Evolutionary conservation across 257 asterid species (phyloP).

Genomic region (Solanum piurae): DNA sequence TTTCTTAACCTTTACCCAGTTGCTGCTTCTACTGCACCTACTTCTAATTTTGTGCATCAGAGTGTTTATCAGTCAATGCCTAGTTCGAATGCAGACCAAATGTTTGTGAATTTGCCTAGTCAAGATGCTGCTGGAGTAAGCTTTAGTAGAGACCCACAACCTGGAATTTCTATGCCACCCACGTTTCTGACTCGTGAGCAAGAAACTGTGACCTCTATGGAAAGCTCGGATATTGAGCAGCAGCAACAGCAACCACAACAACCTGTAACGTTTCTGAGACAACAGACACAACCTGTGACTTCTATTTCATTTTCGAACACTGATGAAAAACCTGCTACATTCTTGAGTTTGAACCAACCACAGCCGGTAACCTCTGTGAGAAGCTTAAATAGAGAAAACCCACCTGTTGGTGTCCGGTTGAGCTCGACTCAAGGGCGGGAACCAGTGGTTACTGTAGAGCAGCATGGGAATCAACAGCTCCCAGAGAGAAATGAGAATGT

Average conservation of each 20-base stretch:
- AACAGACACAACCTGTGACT: conserved; percentile 1
- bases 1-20: conserved; percentile 8
- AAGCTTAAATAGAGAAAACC: background rate
- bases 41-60: background rate
- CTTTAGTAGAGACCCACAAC: background rate
- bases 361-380: conserved; percentile 23
- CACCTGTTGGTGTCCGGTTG: background rate
- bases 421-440: background rate
- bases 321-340: conserved; percentile 17
- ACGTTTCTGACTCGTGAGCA: conserved; percentile 12
- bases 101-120: background rate
- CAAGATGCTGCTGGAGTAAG: background rate
- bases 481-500: conserved; percentile 3
- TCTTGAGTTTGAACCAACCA: conserved; percentile 7
- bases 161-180: conserved; percentile 5
- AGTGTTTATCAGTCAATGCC: background rate
- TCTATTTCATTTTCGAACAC: background rate
- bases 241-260: background rate
- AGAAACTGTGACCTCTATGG: conserved; percentile 19
- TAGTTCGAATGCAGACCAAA: background rate
- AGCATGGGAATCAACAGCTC: conserved; percentile 4
- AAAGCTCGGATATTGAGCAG: background rate
- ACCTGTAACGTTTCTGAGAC: background rate
- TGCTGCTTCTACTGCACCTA: background rate
- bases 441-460: background rate